Evolutionary conservation across 768 basidiomycete genomes (phyloP), one percentile per base, ranked within the genome.

Genomic region (Mycena crocata): DNA sequence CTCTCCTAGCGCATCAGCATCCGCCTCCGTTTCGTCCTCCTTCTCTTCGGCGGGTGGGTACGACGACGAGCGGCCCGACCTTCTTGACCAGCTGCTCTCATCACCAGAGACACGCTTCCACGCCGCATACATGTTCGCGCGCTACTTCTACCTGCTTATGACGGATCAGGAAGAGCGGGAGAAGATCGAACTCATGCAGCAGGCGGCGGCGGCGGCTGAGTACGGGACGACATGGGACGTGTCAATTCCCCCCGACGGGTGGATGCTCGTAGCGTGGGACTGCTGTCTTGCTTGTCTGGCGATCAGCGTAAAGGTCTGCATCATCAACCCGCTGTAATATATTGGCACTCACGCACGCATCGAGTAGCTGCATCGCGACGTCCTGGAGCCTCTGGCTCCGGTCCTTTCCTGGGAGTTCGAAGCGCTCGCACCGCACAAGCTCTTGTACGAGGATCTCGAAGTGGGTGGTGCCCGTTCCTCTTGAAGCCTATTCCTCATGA

Each of bases 81-180:
- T 91, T 30, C 74, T 79, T 42, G 86, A 90, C 52, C 87, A 91
- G 59, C 81, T 92, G 28, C 73, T 74, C 10, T 82, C 78, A 3
- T 89, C 85, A 0, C 82, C 81, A 0, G 84, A 90, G 64, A 90
- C 90, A 19, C 83, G 89, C 5, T 91, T 90, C 68, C 90, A 91
- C 61, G 90, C 90, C 0, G 86, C 80, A 0, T 85, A 87, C 72
- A 75, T 91, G 66, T 89, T 91, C 67, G 76, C 83, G 26, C 82
- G 88, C 23, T 91, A 88, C 64, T 86, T 89, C 69, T 78, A 81
- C 32, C 72, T 83, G 28, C 74, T 86, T 1, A 77, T 80, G 67
- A 68, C 73, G 2, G 52, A 68, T 24, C 34, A 68, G 19, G 46
- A 67, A 26, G 55, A 64, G 34, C 51, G 54, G 49, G 28, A 37